phyloP scores from a whole-genome alignment of 805 yeast species.

The Isabelozyma heimii region DNA sequence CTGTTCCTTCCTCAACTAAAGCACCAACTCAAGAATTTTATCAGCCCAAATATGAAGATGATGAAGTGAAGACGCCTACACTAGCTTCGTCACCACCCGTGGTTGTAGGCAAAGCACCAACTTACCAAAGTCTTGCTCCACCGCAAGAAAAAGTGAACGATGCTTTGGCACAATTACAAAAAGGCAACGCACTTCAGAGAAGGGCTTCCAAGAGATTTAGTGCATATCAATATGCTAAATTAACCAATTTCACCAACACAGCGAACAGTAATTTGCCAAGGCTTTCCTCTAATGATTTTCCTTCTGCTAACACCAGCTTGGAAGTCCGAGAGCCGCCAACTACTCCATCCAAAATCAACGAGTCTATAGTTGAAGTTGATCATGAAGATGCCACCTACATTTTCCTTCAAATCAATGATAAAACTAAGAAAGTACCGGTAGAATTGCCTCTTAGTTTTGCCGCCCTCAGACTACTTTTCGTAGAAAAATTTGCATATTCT shows the following conservation, averaged over 20 bases:
- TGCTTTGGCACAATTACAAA: constrained; percentile 75
- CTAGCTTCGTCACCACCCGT: background rate
- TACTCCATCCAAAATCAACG: background rate
- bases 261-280: constrained; percentile 8
- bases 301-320: background rate
- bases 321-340: background rate
- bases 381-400: constrained; percentile 15
- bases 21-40: background rate
- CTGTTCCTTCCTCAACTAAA: background rate
- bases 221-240: constrained; percentile 85
- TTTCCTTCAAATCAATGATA: constrained; percentile 50
- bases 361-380: constrained; percentile 1
- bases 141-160: constrained; percentile 26
- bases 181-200: constrained; percentile 79
- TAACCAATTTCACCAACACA: constrained; percentile 41
- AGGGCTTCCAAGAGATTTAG: constrained; percentile 93
- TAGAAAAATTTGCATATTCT: constrained; percentile 83
- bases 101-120: background rate
- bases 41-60: background rate
- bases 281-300: constrained; percentile 2
- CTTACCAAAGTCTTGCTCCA: background rate
- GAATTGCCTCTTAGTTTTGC: constrained; percentile 48
- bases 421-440: constrained; percentile 53
- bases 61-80: background rate
- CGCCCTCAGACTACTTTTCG: constrained; percentile 66